These are phyloP conservation scores for Russula sp. DNA, from an alignment of 768 basidiomycete genomes.

Conservation along the genomic window DNA sequence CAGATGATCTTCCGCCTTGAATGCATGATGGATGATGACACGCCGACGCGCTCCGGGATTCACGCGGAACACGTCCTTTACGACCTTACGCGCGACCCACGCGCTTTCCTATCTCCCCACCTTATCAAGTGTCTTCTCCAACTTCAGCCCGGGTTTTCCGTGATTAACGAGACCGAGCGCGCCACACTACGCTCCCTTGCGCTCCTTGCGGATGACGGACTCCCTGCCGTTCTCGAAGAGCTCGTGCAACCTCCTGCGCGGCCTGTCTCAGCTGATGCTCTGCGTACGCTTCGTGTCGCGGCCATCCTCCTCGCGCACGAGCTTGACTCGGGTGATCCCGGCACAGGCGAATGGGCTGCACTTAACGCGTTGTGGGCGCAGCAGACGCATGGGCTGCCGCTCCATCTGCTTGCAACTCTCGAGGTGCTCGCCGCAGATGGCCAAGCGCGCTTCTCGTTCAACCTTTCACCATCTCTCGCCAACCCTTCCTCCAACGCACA, in stretches of 20 bases:
- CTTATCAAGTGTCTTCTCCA: constrained; percentile 54
- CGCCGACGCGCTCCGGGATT: constrained; percentile 56
- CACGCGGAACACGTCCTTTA: constrained; percentile 65
- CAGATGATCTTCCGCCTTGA: constrained; percentile 68
- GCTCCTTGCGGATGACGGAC: constrained; percentile 61
- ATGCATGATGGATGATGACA: constrained; percentile 62
- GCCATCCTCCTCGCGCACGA: constrained; percentile 51
- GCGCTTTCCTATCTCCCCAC: constrained; percentile 51
- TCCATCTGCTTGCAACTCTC: constrained; percentile 50
- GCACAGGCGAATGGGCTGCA: constrained; percentile 45
- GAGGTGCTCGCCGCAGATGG: constrained; percentile 48
- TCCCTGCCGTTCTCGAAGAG: constrained; percentile 58
- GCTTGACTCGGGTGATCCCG: constrained; percentile 38
- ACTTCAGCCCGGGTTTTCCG: constrained; percentile 53
- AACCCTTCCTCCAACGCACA: constrained; percentile 31
- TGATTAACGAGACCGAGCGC: constrained; percentile 56
- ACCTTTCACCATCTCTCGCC: constrained; percentile 22
- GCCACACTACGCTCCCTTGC: constrained; percentile 56
- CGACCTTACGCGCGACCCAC: constrained; percentile 55
- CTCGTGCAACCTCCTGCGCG: constrained; percentile 43
- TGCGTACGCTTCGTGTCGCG: constrained; percentile 60
- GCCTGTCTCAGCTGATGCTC: constrained; percentile 44
- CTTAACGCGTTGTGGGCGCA: constrained; percentile 58
- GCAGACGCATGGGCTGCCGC: constrained; percentile 48
- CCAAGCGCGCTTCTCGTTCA: constrained; percentile 44